phyloP scores from a whole-genome alignment of 805 yeast species.

The Spathaspora sp. region DNA sequence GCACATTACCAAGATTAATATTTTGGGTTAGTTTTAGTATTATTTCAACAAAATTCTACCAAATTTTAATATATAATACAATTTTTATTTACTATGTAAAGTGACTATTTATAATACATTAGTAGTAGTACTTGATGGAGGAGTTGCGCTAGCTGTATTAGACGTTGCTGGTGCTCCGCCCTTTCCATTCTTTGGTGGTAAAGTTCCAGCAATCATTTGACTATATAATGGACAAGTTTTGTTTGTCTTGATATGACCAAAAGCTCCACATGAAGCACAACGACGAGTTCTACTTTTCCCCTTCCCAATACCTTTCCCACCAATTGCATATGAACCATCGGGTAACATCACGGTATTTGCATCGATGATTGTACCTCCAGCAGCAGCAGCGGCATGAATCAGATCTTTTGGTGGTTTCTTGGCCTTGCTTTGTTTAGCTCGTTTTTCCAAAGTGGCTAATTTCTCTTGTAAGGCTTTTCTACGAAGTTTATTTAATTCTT shows the following conservation, averaged over 20 bases:
- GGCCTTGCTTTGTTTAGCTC: slow-evolving; percentile 38
- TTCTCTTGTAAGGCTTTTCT: slow-evolving; percentile 77
- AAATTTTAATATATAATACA: neutral
- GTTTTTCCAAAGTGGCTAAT: slow-evolving; percentile 75
- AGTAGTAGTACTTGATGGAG: neutral
- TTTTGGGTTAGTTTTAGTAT: neutral
- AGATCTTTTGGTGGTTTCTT: slow-evolving; percentile 32
- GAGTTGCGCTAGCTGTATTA: neutral
- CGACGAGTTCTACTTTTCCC: slow-evolving; percentile 73
- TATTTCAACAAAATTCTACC: neutral
- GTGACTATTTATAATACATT: neutral
- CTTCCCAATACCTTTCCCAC: slow-evolving; percentile 71
- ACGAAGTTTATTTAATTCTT: slow-evolving; percentile 74
- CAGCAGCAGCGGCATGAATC: slow-evolving; percentile 38
- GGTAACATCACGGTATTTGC: slow-evolving; percentile 42
- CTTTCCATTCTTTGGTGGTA: slow-evolving; percentile 8
- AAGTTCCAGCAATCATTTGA: slow-evolving; percentile 27
- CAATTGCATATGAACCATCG: slow-evolving; percentile 42
- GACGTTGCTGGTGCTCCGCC: neutral
- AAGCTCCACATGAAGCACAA: slow-evolving; percentile 93
- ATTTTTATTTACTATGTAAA: neutral
- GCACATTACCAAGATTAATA: too few species aligned
- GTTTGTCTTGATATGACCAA: slow-evolving; percentile 92
- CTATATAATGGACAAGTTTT: slow-evolving; percentile 84
- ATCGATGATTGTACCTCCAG: slow-evolving; percentile 40